Evolutionary conservation across 331 rosid genomes (phyloP), one percentile per base, ranked within the genome.

Genomic region (Cydonia oblonga): DNA sequence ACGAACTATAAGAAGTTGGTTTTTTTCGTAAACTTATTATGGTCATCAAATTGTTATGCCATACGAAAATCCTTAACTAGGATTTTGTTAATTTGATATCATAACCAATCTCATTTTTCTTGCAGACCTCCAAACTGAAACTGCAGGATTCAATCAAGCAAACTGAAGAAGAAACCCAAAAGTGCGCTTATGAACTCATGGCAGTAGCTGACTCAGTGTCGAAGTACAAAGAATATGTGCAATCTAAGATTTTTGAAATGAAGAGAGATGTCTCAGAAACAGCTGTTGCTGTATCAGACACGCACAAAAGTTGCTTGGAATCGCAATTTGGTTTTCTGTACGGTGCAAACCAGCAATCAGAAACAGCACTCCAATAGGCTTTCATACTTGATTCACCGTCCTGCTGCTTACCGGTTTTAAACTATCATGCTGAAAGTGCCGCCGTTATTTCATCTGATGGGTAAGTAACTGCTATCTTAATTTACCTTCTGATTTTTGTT

Each of bases 131-230:
- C 11, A 67, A 86, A 79, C 42, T 81, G 84, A 86, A 83, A 80
- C 86, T 86, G 83, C 85, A 85, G 82, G 96, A 87, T 82, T 81
- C 83, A 13, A 72, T 75, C 26, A 81, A 75, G 77, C 84, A 86
- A 71, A 75, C 76, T 66, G 96, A 93, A 71, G 91, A 81, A 66
- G 91, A 89, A 78, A 82, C 76, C 68, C 89, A 87, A 63, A 64
- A 25, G 63, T 74, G 74, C 56, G 88, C 87, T 35, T 19, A 67
- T 10, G 86, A 88, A 71, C 87, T 91, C 64, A 71, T 89, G 35
- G 68, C 78, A 53, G 71, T 88, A 76, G 75, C 86, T 64, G 91
- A 93, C 78, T 75, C 87, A 0, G 83, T 86, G 66, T 89, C 96
- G 0, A 76, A 84, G 68, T 84, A 76, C 78, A 85, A 91, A 80